Percentiles rank a stretch among this genome's conserved stretches.
Evolutionary conservation across 192 early-diverging fungal species (phyloP).

Genomic region (Coemansia sp.): DNA sequence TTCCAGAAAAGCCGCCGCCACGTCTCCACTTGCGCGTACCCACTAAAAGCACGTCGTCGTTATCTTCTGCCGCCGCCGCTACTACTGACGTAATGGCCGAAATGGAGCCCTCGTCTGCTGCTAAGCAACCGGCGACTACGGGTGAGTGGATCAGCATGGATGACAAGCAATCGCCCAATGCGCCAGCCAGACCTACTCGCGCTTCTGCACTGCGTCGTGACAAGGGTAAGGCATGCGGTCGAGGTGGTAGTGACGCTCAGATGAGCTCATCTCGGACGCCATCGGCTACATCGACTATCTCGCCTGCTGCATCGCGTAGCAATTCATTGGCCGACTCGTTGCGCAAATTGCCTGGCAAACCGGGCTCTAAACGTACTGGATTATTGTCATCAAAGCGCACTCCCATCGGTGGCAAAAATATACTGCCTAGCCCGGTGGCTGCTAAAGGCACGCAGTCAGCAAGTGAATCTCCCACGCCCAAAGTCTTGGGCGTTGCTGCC

Average conservation of each 20-base stretch:
- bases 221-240: not conserved
- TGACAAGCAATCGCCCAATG: not conserved
- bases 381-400: conserved; percentile 24
- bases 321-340: conserved; percentile 39
- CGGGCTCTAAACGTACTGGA: conserved; percentile 29
- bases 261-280: not conserved
- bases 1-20: conserved; percentile 7
- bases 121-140: not conserved
- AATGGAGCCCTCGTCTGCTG: not conserved
- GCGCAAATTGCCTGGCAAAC: conserved; percentile 32
- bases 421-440: not conserved
- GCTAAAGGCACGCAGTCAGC: conserved; percentile 9
- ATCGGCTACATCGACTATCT: conserved; percentile 1
- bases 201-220: not conserved
- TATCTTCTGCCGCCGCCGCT: not conserved
- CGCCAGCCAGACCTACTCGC: not conserved
- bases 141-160: conserved; percentile 33
- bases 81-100: not conserved
- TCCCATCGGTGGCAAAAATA: not conserved
- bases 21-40: conserved; percentile 6
- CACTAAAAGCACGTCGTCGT: conserved; percentile 4
- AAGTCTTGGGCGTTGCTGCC: not conserved
- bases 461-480: not conserved
- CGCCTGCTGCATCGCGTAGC: conserved; percentile 7
- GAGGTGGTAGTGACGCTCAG: not conserved